phyloP scores from a whole-genome alignment of 2,329 filamentous ascomycete genomes.

The Exophiala lecanii-corni region DNA sequence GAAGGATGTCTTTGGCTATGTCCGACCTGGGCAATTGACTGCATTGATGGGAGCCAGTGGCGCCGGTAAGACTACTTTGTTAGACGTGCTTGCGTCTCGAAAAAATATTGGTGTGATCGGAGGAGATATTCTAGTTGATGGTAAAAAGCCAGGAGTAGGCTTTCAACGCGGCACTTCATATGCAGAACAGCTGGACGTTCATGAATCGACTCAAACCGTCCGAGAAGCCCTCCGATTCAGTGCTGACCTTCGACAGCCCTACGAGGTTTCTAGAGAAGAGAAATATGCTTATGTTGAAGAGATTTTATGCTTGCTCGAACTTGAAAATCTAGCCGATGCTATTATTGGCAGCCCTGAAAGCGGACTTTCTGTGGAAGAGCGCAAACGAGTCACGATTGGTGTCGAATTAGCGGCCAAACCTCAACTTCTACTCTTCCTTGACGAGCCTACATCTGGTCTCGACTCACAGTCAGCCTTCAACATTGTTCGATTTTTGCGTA shows the following conservation, averaged over 20 bases:
- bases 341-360: slow-evolving; percentile 58
- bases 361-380: slow-evolving; percentile 53
- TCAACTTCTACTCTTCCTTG: slow-evolving; percentile 56
- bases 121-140: slow-evolving; percentile 61
- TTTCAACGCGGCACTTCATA: slow-evolving; percentile 63
- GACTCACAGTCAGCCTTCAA: slow-evolving; percentile 66
- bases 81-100: slow-evolving; percentile 67
- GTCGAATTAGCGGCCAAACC: slow-evolving; percentile 60
- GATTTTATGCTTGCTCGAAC: slow-evolving; percentile 59
- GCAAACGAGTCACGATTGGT: slow-evolving; percentile 53
- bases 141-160: slow-evolving; percentile 51
- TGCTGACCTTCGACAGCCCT: slow-evolving; percentile 59
- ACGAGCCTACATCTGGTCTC: slow-evolving; percentile 61
- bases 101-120: slow-evolving; percentile 62
- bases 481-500: slow-evolving; percentile 58
- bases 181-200: slow-evolving; percentile 62
- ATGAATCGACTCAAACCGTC: slow-evolving; percentile 59
- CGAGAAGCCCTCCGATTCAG: slow-evolving; percentile 64
- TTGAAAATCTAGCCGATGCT: slow-evolving; percentile 62
- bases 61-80: slow-evolving; percentile 81
- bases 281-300: slow-evolving; percentile 65
- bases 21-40: slow-evolving; percentile 47
- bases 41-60: slow-evolving; percentile 53
- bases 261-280: slow-evolving; percentile 52
- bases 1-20: slow-evolving; percentile 46